phyloP scores from a whole-genome alignment of 2,329 filamentous ascomycete species.

The Ustulina deusta region DNA sequence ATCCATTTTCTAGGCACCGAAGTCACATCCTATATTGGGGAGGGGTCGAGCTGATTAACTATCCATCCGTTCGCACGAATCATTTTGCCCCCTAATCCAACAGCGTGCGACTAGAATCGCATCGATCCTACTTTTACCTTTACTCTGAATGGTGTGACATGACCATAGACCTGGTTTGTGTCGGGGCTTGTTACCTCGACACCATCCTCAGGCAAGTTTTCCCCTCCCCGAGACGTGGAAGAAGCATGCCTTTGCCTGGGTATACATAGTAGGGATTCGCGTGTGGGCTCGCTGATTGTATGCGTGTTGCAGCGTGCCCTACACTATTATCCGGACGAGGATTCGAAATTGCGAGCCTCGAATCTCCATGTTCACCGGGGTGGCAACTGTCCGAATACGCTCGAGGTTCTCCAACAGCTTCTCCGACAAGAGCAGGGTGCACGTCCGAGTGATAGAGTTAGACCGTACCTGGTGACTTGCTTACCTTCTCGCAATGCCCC shows the following conservation, averaged over 20 bases:
- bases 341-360: slow-evolving; percentile 77
- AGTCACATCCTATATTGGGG: slow-evolving; percentile 10
- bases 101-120: slow-evolving; percentile 25
- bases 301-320: slow-evolving; percentile 65
- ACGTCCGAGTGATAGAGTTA: slow-evolving; percentile 43
- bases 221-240: not conserved
- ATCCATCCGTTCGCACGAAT: slow-evolving; percentile 13
- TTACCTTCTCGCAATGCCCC: slow-evolving; percentile 66
- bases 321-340: slow-evolving; percentile 77
- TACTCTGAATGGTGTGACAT: slow-evolving; percentile 23
- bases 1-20: slow-evolving; percentile 5
- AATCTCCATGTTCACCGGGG: slow-evolving; percentile 70
- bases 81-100: slow-evolving; percentile 17
- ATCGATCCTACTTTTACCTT: slow-evolving; percentile 16
- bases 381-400: slow-evolving; percentile 78
- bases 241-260: not conserved
- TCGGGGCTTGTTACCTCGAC: slow-evolving; percentile 78
- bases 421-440: slow-evolving; percentile 47
- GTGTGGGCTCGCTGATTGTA: slow-evolving; percentile 31
- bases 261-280: not conserved
- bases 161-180: slow-evolving; percentile 70
- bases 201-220: slow-evolving; percentile 72
- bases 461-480: slow-evolving; percentile 61
- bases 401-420: slow-evolving; percentile 77
- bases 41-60: slow-evolving; percentile 1